Percentiles rank a stretch among this genome's conserved stretches.
phyloP scores from a whole-genome alignment of 179 eudicot species.

The Corrigiola litoralis region DNA sequence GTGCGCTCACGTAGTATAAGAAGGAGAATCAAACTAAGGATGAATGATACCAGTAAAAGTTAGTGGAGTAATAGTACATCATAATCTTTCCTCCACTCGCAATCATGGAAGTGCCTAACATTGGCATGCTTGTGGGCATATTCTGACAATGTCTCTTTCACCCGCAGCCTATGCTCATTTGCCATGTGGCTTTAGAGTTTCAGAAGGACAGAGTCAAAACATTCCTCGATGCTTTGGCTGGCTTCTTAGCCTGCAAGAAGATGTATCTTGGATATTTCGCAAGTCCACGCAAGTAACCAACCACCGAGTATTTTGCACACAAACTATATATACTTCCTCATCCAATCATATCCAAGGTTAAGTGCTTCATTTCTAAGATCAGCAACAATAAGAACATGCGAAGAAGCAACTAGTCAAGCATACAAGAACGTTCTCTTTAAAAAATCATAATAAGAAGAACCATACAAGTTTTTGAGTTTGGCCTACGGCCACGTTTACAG shows the following conservation, averaged over 20 bases:
- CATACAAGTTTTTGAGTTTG: no score
- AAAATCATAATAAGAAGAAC: no score
- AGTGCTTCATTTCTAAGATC: no score
- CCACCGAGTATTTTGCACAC: no score
- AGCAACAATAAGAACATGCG: no score
- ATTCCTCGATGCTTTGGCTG: not conserved
- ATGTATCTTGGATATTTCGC: not conserved
- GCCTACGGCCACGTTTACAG: no score
- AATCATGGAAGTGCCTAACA: not conserved
- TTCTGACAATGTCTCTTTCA: not conserved
- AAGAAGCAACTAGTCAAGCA: no score
- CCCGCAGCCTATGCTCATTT: not conserved
- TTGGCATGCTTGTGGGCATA: not conserved
- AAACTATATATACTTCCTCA: no score
- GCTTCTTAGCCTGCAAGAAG: no score
- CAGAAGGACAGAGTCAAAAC: not conserved
- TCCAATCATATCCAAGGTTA: no score
- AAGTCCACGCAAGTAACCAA: no score
- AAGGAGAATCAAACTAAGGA: conserved; percentile 8
- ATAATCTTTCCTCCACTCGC: not conserved
- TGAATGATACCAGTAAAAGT: not conserved
- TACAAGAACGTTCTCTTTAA: no score
- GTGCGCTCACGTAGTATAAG: conserved; percentile 21
- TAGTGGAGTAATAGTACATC: conserved; percentile 4
- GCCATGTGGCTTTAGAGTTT: not conserved